Evolutionary conservation across 2,329 filamentous ascomycete genomes (phyloP), one percentile per base, ranked within the genome.

Genomic region (Cylindrodendrum hubeiense): DNA sequence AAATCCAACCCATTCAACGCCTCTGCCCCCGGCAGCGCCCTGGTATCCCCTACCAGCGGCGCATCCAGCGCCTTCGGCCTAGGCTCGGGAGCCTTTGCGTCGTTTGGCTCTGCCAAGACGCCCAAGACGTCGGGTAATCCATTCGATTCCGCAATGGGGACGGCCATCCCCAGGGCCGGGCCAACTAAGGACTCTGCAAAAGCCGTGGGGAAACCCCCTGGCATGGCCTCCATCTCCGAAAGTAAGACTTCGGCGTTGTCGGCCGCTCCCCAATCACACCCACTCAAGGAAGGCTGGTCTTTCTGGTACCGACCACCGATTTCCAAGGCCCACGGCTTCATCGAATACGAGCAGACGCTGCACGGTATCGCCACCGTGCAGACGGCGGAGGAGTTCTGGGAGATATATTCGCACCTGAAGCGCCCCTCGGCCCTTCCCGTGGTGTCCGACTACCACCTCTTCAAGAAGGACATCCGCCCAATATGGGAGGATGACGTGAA

Each of bases 401-500:
- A 89, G 51, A 90, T 97, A 39, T 98, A 97, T 78, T 85, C 88
- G 59, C 94, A 98, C 79, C 86, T 99, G 51, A 97, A 97, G 83
- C 90, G 93, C 28, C 96, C 97, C 3, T 98, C 95, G 37, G 84
- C 87, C 34, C 85, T 99, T 63, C 95, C 95, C 7, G 91, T 95
- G 5, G 95, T 98, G 30, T 98, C 95, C 24, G 96, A 99, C 81
- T 99, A 98, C 78, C 96, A 99, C 79, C 91, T 99, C 65, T 99
- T 99, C 85, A 97, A 96, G 81, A 94, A 96, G 77, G 95, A 95
- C 59, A 95, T 99, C 67, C 90, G 96, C 66, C 96, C 96, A 22
- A 96, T 99, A 73, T 99, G 96, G 96, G 96, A 99, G 80, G 96
- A 99, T 74, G 94, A 97, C 50, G 94, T 97, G 78, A 99, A 99